phyloP scores from a whole-genome alignment of 2,329 filamentous ascomycete species.

The Calonectria pteridis region DNA sequence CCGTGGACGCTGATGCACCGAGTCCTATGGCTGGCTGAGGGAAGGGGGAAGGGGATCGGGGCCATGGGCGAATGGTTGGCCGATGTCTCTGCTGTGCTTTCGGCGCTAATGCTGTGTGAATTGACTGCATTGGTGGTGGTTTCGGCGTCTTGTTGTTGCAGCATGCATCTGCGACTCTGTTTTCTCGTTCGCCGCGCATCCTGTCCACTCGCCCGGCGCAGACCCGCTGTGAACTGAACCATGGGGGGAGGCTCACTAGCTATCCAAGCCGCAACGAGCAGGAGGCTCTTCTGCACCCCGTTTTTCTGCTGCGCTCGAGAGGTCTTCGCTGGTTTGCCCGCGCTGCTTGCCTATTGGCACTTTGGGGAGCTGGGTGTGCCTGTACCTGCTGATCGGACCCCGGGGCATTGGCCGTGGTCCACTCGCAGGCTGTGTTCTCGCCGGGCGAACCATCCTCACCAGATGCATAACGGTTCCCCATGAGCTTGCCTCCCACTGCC shows the following conservation, averaged over 20 bases:
- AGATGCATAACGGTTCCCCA: conserved; percentile 21
- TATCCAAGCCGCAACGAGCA: not conserved
- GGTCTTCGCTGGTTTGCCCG: not conserved
- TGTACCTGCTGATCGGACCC: conserved; percentile 21
- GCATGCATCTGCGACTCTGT: conserved; percentile 18
- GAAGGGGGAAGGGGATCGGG: not conserved
- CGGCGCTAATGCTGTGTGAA: not conserved
- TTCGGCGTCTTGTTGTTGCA: not conserved
- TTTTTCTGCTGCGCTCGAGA: not conserved
- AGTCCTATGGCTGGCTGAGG: conserved; percentile 1
- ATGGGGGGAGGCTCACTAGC: not conserved
- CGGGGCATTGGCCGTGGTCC: not conserved
- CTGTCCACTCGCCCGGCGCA: conserved; percentile 1
- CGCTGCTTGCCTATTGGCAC: not conserved
- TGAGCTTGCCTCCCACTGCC: not conserved
- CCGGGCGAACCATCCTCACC: conserved; percentile 21
- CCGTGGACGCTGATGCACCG: not conserved
- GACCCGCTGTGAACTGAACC: conserved; percentile 12
- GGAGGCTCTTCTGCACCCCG: not conserved
- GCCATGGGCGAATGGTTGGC: not conserved
- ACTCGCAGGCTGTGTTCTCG: not conserved
- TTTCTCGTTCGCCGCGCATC: not conserved
- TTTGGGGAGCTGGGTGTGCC: not conserved
- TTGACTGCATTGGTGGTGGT: conserved; percentile 7
- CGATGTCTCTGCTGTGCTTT: not conserved